Conservation (phyloP, 225 moss, liverwort and hornwort genomes). For the Straminergon stramineum region DNA sequence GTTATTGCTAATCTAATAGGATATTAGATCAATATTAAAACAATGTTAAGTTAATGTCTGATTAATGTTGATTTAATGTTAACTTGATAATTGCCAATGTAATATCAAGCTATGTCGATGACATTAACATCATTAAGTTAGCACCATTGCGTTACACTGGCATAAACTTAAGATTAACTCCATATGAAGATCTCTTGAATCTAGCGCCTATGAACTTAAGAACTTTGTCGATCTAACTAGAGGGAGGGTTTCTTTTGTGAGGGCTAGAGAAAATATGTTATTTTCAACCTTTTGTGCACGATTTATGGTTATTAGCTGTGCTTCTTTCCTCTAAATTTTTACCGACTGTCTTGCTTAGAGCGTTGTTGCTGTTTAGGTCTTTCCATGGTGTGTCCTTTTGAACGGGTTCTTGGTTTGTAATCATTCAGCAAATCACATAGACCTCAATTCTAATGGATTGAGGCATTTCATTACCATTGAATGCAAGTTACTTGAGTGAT, state of each 20-base stretch:
- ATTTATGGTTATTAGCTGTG: neutral
- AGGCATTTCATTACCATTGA: neutral
- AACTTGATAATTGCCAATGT: neutral
- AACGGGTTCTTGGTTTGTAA: neutral
- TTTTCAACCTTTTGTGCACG: neutral
- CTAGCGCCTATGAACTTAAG: neutral
- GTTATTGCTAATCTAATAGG: neutral
- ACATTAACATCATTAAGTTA: neutral
- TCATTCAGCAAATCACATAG: neutral
- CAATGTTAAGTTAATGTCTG: neutral
- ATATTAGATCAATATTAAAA: neutral
- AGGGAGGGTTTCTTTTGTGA: neutral
- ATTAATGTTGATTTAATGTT: neutral
- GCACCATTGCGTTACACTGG: neutral
- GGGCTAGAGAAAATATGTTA: neutral
- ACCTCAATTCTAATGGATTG: neutral
- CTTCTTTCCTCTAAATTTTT: neutral
- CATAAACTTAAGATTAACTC: neutral
- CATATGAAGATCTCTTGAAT: neutral
- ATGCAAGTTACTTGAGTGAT: neutral
- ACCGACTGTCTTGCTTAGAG: neutral
- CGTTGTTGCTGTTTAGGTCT: neutral
- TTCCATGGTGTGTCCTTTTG: neutral
- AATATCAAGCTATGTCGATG: neutral
- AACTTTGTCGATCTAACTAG: neutral